Evolutionary conservation across 1,284 basidiomycete species (phyloP).

Genomic region (Mycena citricolor): DNA sequence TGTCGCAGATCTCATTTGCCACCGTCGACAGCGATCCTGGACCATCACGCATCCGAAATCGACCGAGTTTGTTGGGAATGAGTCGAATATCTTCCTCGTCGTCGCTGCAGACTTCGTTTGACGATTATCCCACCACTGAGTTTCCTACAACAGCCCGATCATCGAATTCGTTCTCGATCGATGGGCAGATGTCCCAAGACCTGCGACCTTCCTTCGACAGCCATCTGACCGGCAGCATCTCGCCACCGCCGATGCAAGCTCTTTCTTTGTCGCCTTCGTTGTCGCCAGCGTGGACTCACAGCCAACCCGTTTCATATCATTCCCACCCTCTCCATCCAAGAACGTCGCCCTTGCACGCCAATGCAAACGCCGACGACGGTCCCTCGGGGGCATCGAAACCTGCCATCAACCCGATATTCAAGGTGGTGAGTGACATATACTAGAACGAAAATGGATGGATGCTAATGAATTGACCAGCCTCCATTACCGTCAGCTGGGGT

Average conservation of each 20-base stretch:
- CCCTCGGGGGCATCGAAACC: constrained; percentile 58
- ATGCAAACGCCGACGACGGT: constrained; percentile 45
- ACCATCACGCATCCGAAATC: constrained; percentile 61
- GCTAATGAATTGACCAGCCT: constrained; percentile 38
- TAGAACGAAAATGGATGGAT: not conserved
- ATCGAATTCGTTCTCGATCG: constrained; percentile 79
- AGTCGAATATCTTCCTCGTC: constrained; percentile 75
- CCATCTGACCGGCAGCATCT: constrained; percentile 62
- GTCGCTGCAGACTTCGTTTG: constrained; percentile 69
- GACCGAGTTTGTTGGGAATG: constrained; percentile 60
- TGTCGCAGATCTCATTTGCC: constrained; percentile 75
- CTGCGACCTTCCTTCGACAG: constrained; percentile 71
- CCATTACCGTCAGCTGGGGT: constrained; percentile 50
- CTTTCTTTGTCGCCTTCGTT: constrained; percentile 67
- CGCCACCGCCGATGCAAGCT: constrained; percentile 71
- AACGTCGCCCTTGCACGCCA: constrained; percentile 35
- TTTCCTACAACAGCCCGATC: constrained; percentile 70
- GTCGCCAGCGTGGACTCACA: constrained; percentile 56
- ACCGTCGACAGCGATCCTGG: constrained; percentile 85
- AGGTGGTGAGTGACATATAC: constrained; percentile 46
- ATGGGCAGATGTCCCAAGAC: constrained; percentile 77
- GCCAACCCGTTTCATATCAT: constrained; percentile 35
- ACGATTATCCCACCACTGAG: constrained; percentile 68
- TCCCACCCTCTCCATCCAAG: constrained; percentile 43
- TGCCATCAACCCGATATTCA: constrained; percentile 86